Base-by-base conservation (phyloP, 495 filamentous ascomycete species). In the Copromyces sp. region DNA sequence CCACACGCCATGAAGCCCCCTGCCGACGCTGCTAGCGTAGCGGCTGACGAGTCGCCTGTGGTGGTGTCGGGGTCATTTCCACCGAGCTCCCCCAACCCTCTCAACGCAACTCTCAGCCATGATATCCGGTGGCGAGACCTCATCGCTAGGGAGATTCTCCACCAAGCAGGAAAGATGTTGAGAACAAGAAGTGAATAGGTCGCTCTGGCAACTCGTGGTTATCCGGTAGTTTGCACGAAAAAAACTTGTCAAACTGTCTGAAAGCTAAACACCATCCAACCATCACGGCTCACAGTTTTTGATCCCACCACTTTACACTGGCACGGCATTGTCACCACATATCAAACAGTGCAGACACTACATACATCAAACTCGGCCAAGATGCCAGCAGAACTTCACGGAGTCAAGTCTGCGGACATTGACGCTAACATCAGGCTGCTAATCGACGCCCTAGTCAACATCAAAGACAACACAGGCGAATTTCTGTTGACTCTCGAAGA, bases 391-490 rank as follows among this genome's bases (percentile, higher is more conserved):
- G 74, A 77, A 74, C 39, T 79, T 11, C 79, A 83, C 45, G 83
- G 81, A 8, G 75, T 87, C 73, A 75, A 78, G 68, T 79, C 83
- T 12, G 73, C 74, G 68, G 78, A 87, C 70, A 79, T 92, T 40
- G 87, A 90, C 78, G 77, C 78, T 38, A 84, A 83, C 39, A 87
- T 92, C 76, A 81, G 86, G 39, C 83, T 87, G 17, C 81, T 93
- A 11, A 92, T 91, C 75, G 75, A 88, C 74, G 90, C 89, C 69
- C 85, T 93, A 12, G 82, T 93, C 73, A 89, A 91, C 79, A 92
- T 92, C 80, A 87, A 86, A 76, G 91, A 93, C 79, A 83, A 82
- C 11, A 90, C 89, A 0, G 91, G 91, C 37, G 82, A 89, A 76
- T 93, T 92, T 81, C 85, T 92, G 11, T 79, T 93, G 38, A 86